Evolutionary conservation across 805 yeast species (phyloP), one percentile per base, ranked within the genome.

Genomic region (Ogataea methylovora): DNA sequence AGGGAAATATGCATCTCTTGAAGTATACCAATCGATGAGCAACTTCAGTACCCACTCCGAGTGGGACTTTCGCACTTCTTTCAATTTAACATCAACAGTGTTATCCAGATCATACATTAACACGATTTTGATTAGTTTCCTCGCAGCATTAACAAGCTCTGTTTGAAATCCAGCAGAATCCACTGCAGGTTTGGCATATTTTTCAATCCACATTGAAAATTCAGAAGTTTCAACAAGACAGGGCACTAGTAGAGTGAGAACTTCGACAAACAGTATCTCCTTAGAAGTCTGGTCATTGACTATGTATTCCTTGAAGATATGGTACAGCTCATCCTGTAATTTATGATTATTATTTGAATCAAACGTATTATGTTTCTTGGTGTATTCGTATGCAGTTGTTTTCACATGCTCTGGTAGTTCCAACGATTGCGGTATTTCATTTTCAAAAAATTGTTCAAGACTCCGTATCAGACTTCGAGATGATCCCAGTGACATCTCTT

Each of bases 151-250:
- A 13, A 29, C 31, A 20, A 70, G 57, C 7, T 46, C 47, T n/a
- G 62, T 44, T 35, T 61, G 65, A 34, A 56, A 59, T 2, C 83
- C 79, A 0, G 80, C 77, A 24, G 81, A 72, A 44, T 78, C 79
- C 4, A 76, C 56, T 0, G 81, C 76, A 1, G 73, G 71, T 10
- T 58, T 57, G 10, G 67, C 45, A 38, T 73, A 67, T 24, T 67
- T 59, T 20, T 59, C 54, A 31, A 73, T 59, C 84, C 84, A 79
- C 26, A 60, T 49, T 16, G 49, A 41, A 8, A 71, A 49, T 25
- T 60, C 64, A 9, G 55, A 52, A 9, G 48, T 46, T 19, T 46
- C 48, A 5, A 44, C 39, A 4, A 65, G 49, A 14, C 53, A 56
- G 2, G 63, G 60, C 34, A 56, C 49, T 11, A 68, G 41, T 21